Evolutionary conservation across 106 monocot species (phyloP).

Genomic region (Apostasia shenzhenica): DNA sequence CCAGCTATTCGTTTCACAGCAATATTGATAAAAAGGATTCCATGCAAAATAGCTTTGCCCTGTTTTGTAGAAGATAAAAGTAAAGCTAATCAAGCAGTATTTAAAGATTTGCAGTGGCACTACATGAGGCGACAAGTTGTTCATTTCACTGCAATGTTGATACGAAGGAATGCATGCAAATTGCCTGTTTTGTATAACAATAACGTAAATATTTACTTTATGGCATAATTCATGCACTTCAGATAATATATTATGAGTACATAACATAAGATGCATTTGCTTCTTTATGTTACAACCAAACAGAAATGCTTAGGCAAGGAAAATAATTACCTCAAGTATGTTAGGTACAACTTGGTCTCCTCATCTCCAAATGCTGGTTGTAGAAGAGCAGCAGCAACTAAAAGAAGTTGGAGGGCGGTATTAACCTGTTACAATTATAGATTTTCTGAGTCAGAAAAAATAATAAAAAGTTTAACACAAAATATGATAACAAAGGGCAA

Average conservation of each 20-base stretch:
- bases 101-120: too few species aligned
- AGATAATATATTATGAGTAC: neutral
- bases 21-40: too few species aligned
- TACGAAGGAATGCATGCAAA: too few species aligned
- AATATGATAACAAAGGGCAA: constrained; percentile 4
- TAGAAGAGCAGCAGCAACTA: constrained; percentile 87
- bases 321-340: constrained; percentile 65
- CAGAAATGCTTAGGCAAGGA: neutral
- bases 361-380: constrained; percentile 84
- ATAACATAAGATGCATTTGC: neutral
- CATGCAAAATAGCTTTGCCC: too few species aligned
- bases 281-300: neutral
- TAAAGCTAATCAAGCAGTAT: too few species aligned
- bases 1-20: too few species aligned
- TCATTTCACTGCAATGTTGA: too few species aligned
- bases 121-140: too few species aligned
- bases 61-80: too few species aligned
- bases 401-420: constrained; percentile 74
- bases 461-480: neutral
- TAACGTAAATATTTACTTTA: neutral
- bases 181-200: too few species aligned
- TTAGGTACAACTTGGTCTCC: constrained; percentile 53
- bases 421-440: constrained; percentile 53
- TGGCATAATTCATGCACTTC: neutral
- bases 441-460: neutral